Conservation (phyloP, 106 monocot species). For the Dactylorhiza incarnata region DNA sequence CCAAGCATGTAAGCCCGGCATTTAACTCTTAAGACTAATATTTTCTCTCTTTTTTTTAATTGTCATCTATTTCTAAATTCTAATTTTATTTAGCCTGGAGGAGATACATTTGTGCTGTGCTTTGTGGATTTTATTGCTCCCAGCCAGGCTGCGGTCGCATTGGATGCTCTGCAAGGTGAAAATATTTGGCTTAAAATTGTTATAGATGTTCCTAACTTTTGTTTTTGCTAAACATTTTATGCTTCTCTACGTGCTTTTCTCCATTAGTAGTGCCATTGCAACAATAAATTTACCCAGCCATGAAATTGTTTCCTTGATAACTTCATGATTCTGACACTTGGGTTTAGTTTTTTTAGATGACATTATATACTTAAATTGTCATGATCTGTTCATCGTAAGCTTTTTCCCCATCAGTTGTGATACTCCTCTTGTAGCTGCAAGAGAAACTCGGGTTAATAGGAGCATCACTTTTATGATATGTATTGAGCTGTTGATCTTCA, state of each 20-base stretch:
- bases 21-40: not conserved
- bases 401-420: not conserved
- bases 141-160: slow-evolving; percentile 29
- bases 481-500: no score
- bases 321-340: not conserved
- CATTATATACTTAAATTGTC: not conserved
- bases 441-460: not conserved
- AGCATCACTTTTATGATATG: not conserved
- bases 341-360: not conserved
- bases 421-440: not conserved
- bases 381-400: not conserved
- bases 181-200: not conserved
- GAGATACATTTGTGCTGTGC: slow-evolving; percentile 36
- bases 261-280: not conserved
- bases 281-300: not conserved
- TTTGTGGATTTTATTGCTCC: slow-evolving; percentile 41
- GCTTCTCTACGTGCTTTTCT: not conserved
- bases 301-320: not conserved
- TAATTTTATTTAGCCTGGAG: slow-evolving; percentile 18
- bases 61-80: not conserved
- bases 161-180: slow-evolving; percentile 49
- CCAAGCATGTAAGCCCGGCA: slow-evolving; percentile 36
- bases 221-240: not conserved
- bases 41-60: not conserved
- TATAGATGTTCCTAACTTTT: not conserved